phyloP scores from a whole-genome alignment of 768 basidiomycete species.

The Porphyrellus cyaneotinctus region DNA sequence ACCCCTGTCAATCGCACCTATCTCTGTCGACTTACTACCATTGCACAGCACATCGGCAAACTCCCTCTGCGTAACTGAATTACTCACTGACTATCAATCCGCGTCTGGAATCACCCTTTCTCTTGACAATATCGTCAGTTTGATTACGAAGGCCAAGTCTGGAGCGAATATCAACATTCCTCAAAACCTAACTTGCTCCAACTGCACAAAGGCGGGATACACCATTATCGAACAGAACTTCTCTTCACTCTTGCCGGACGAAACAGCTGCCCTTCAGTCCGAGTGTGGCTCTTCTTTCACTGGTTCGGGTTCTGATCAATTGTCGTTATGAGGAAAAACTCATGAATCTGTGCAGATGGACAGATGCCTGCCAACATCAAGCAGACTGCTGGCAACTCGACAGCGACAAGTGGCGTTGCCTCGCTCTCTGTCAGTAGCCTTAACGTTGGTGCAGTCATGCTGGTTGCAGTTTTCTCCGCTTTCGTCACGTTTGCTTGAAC shows the following conservation, averaged over 20 bases:
- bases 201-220: constrained; percentile 52
- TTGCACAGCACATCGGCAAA: constrained; percentile 31
- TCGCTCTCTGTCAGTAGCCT: constrained; percentile 22
- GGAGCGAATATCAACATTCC: constrained; percentile 16
- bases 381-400: constrained; percentile 22
- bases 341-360: constrained; percentile 24
- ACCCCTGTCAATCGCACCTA: background rate
- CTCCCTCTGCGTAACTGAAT: constrained; percentile 55
- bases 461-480: constrained; percentile 33
- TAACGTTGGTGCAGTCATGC: constrained; percentile 23
- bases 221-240: constrained; percentile 36
- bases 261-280: constrained; percentile 28
- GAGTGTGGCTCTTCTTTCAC: constrained; percentile 51
- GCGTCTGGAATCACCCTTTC: constrained; percentile 18
- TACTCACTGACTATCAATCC: constrained; percentile 49
- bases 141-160: constrained; percentile 6
- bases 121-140: constrained; percentile 12
- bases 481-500: constrained; percentile 36
- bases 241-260: constrained; percentile 32
- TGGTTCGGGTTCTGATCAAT: constrained; percentile 34
- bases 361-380: constrained; percentile 28
- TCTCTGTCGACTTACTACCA: background rate
- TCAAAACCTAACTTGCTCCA: constrained; percentile 46
- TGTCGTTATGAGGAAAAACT: background rate
- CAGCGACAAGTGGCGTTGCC: constrained; percentile 18